Conservation (phyloP, 129 eudicot genomes). For the carrot (Daucus carota) region DNA sequence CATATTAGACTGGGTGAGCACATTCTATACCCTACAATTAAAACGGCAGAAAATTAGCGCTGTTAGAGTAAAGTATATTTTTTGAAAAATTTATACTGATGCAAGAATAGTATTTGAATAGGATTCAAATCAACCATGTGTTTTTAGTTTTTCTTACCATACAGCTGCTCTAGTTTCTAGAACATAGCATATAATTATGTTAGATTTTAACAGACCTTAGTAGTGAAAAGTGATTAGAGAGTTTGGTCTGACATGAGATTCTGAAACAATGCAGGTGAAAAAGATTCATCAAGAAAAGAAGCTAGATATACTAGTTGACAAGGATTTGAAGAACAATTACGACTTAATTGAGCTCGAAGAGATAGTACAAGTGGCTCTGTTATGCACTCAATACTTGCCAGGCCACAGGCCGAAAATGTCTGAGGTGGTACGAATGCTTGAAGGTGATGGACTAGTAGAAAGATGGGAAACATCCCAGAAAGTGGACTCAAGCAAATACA, state of each 20-base stretch:
- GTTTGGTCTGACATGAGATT: background rate
- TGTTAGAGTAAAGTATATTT: background rate
- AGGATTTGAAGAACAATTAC: constrained; percentile 49
- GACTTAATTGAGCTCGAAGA: constrained; percentile 68
- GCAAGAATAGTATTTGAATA: background rate
- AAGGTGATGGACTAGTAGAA: constrained; percentile 82
- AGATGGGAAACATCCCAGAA: constrained; percentile 85
- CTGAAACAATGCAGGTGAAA: constrained; percentile 43
- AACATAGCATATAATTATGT: no score
- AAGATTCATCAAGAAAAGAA: constrained; percentile 73
- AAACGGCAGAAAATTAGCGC: background rate
- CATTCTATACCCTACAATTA: background rate
- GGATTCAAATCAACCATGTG: background rate
- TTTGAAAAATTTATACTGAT: background rate
- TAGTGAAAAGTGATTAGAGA: background rate
- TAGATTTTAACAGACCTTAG: no score
- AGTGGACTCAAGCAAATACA: constrained; percentile 45
- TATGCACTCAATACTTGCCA: constrained; percentile 80
- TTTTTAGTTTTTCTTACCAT: background rate
- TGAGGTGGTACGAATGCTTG: constrained; percentile 82
- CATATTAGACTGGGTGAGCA: constrained; percentile 82
- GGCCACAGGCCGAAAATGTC: constrained; percentile 81
- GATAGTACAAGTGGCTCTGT: constrained; percentile 73
- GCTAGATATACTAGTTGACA: constrained; percentile 60
- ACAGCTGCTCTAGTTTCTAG: background rate